Evolutionary conservation across 768 basidiomycete species (phyloP), one percentile per base, ranked within the genome.

Genomic region (Kwoniella bestiolae): DNA sequence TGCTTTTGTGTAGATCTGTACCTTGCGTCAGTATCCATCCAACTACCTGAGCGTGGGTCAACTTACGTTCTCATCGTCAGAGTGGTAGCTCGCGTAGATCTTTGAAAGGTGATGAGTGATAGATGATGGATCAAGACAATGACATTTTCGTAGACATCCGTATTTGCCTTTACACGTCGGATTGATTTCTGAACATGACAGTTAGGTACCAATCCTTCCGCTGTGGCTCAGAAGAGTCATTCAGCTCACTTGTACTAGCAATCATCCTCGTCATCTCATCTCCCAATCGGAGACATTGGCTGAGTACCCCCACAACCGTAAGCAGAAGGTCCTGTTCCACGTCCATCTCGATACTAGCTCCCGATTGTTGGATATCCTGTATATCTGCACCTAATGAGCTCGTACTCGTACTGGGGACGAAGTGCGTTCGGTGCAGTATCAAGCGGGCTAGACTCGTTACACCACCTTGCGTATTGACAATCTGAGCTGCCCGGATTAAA

Each of bases 141-240:
- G 51, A 26, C 66, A 68, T n/a, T 25, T 31, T 11, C 61, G 38
- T 31, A 68, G 21, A 41, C 61, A 68, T 5, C 18, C 56, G 5
- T 44, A 49, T 46, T 52, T 31, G 3, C 61, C 61, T 18, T 35
- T 35, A 35, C 66, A 68, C 18, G 29, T 25, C 14, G 21, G 6
- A 7, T 18, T 38, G 26, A 58, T 59, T 3, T 16, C 66, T 68
- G 56, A 44, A 18, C 38, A 3, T 6, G 7, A 25, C n/a, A n/a
- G n/a, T n/a, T n/a, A n/a, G n/a, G n/a, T n/a, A n/a, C n/a, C n/a
- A n/a, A n/a, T n/a, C n/a, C n/a, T n/a, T n/a, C n/a, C n/a, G n/a
- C n/a, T n/a, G n/a, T n/a, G n/a, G n/a, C n/a, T n/a, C n/a, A n/a
- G n/a, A n/a, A n/a, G n/a, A n/a, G n/a, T n/a, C n/a, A n/a, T n/a